phyloP scores from a whole-genome alignment of 78 protist species.

The Planoprotostelium fungivorum region DNA sequence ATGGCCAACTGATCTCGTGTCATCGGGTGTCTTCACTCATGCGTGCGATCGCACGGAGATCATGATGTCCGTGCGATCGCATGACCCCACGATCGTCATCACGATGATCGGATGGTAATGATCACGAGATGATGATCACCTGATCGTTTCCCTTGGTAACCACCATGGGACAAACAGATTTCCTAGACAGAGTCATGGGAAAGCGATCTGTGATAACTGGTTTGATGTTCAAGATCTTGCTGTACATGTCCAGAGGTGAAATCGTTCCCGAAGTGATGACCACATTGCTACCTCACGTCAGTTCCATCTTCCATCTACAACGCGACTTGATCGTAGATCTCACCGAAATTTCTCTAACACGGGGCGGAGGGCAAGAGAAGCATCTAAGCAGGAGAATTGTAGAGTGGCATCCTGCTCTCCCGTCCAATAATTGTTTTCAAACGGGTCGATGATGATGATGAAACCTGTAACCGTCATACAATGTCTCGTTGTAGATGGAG shows the following conservation, averaged over 20 bases:
- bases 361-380: conserved; percentile 90
- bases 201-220: conserved; percentile 70
- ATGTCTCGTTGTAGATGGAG: not conserved
- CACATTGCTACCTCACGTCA: conserved; percentile 33
- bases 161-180: conserved; percentile 68
- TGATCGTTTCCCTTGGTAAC: not conserved
- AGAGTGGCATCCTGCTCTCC: conserved; percentile 62
- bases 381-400: conserved; percentile 88
- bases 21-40: no score
- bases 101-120: not conserved
- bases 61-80: not conserved
- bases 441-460: conserved; percentile 86
- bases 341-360: conserved; percentile 69
- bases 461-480: conserved; percentile 51
- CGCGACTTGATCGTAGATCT: not conserved
- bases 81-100: not conserved
- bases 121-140: not conserved
- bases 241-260: conserved; percentile 96
- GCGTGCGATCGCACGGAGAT: no score
- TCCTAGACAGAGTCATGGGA: conserved; percentile 64
- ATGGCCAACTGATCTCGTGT: conserved; percentile 73
- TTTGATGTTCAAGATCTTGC: conserved; percentile 79
- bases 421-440: conserved; percentile 14
- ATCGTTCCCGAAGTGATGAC: conserved; percentile 89
- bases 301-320: no score